Evolutionary conservation across 129 eudicot species (phyloP).

Genomic region (Helichrysum umbraculigerum): DNA sequence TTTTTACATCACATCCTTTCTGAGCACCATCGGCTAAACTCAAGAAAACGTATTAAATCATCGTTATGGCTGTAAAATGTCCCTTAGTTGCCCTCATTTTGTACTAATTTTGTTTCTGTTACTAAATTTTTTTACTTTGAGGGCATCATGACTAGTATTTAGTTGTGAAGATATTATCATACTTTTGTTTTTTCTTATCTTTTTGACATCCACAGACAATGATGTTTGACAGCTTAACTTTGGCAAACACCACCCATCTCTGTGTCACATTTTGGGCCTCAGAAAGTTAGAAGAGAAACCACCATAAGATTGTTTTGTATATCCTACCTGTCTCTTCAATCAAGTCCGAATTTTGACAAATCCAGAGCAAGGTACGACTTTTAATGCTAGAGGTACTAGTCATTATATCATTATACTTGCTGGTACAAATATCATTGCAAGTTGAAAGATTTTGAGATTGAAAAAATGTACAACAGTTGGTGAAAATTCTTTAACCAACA

Average conservation of each 20-base stretch:
- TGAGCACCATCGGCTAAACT: conserved; percentile 42
- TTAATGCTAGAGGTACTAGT: conserved; percentile 24
- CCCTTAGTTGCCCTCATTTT: conserved; percentile 30
- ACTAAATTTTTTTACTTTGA: background rate
- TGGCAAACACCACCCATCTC: conserved; percentile 32
- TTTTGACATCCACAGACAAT: conserved; percentile 44
- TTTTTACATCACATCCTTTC: conserved; percentile 44
- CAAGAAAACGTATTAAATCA: conserved; percentile 35
- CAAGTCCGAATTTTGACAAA: conserved; percentile 17
- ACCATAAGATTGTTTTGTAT: conserved; percentile 31
- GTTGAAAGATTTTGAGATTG: conserved; percentile 27
- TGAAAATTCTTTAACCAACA: conserved; percentile 45
- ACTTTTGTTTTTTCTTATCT: conserved; percentile 23
- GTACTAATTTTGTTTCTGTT: conserved; percentile 20
- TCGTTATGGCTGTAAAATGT: conserved; percentile 26
- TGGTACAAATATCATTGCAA: conserved; percentile 24
- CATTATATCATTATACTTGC: conserved; percentile 30
- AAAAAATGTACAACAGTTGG: conserved; percentile 47
- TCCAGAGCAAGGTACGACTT: conserved; percentile 24
- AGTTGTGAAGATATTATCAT: conserved; percentile 26
- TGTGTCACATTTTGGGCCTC: conserved; percentile 38
- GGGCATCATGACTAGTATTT: conserved; percentile 35
- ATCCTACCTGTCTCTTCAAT: conserved; percentile 29
- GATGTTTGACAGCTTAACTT: conserved; percentile 50
- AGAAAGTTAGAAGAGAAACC: conserved; percentile 44